A percentile compares a stretch with the other conserved stretches of the same genome.
Conservation (phyloP, 108 stramenopile species). For the Discostella stelligeroides region DNA sequence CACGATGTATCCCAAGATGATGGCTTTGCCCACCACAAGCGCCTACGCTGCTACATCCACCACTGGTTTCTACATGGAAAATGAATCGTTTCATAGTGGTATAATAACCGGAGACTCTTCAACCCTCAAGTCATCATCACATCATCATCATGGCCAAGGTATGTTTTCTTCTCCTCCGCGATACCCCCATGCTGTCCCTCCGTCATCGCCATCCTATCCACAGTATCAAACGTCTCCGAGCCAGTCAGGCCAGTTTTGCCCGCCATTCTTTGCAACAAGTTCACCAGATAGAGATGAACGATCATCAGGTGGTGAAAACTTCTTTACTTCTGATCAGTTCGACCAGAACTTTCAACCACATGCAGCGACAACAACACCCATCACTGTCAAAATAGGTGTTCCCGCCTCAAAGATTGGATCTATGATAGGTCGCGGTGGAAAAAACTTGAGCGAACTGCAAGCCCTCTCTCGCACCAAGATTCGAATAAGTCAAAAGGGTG, state of each 20-base stretch:
- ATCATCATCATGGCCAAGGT: not conserved
- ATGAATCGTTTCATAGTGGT: conserved; percentile 2
- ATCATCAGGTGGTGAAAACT: not conserved
- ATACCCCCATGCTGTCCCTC: not conserved
- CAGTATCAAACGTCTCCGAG: conserved; percentile 28
- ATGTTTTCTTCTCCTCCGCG: not conserved
- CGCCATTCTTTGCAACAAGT: not conserved
- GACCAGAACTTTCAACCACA: not conserved
- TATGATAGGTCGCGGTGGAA: conserved; percentile 71
- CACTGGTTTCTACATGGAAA: not conserved
- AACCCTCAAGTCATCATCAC: not conserved
- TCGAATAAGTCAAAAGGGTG: conserved; percentile 72
- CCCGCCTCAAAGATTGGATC: conserved; percentile 76
- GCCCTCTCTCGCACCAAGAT: conserved; percentile 64
- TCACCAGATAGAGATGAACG: not conserved
- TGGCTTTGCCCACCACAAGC: conserved; percentile 16
- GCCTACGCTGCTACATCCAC: not conserved
- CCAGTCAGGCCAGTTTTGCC: conserved; percentile 2
- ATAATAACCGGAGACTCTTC: conserved; percentile 1
- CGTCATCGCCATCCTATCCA: conserved; percentile 5
- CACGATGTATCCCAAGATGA: conserved; percentile 67
- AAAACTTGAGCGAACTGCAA: conserved; percentile 67
- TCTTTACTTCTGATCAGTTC: not conserved
- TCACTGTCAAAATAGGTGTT: conserved; percentile 55
- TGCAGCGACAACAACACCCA: conserved; percentile 23